Evolutionary conservation across 2,329 filamentous ascomycete species (phyloP).

Genomic region (Nannizziopsis barbatae): DNA sequence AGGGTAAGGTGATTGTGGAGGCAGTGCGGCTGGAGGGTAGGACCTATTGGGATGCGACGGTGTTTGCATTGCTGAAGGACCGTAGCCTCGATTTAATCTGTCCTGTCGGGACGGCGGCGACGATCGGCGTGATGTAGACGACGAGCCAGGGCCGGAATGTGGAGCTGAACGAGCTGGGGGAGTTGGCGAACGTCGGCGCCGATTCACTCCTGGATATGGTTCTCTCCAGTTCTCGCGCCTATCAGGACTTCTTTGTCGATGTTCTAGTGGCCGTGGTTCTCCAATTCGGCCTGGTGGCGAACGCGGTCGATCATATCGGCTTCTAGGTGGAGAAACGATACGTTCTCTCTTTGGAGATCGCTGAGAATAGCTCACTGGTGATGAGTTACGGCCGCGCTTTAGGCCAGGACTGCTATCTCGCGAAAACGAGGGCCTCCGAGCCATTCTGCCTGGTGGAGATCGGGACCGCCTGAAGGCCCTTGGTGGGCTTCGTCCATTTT

Average conservation of each 20-base stretch:
- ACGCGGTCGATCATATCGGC: constrained; percentile 25
- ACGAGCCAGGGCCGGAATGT: constrained; percentile 45
- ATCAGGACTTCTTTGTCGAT: constrained; percentile 44
- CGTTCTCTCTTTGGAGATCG: constrained; percentile 28
- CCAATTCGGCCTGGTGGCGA: constrained; percentile 37
- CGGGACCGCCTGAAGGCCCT: constrained; percentile 29
- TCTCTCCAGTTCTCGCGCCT: constrained; percentile 42
- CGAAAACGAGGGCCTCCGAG: constrained; percentile 22
- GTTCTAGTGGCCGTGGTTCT: constrained; percentile 29
- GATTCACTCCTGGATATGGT: constrained; percentile 38
- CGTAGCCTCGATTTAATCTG: constrained; percentile 19
- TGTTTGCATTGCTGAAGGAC: constrained; percentile 24
- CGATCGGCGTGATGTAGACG: constrained; percentile 48
- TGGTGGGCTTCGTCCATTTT: constrained; percentile 32
- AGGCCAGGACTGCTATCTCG: constrained; percentile 25
- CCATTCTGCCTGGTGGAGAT: constrained; percentile 27
- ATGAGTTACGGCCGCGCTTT: constrained; percentile 29
- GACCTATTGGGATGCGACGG: constrained; percentile 15
- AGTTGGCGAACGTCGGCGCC: constrained; percentile 46
- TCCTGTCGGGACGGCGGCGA: constrained; percentile 45
- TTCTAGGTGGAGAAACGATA: constrained; percentile 21
- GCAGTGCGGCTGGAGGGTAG: constrained; percentile 7
- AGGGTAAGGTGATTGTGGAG: constrained; percentile 13
- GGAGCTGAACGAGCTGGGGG: constrained; percentile 38
- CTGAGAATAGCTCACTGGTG: constrained; percentile 25